phyloP scores from a whole-genome alignment of 495 filamentous ascomycete species.

The Oleoguttula mirabilis region DNA sequence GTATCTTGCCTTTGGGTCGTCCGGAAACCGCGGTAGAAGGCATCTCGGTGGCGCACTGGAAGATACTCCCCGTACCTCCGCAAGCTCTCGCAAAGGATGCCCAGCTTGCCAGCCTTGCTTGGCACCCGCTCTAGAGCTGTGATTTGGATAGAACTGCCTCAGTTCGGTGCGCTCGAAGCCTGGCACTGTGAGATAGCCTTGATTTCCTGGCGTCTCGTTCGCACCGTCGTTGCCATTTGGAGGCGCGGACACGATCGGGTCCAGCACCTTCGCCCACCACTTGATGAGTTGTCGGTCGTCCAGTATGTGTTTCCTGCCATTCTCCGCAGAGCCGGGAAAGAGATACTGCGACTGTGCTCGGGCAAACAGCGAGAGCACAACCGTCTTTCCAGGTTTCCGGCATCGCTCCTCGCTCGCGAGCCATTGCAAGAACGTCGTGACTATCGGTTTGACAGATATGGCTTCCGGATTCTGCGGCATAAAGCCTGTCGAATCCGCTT shows the following conservation, averaged over 20 bases:
- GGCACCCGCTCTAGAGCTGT: conserved; percentile 12
- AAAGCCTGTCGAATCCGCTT: conserved; percentile 92
- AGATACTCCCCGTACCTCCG: conserved; percentile 25
- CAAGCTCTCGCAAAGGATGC: conserved; percentile 56
- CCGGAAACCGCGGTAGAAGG: conserved; percentile 80
- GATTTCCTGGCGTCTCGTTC: conserved; percentile 12
- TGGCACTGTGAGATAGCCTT: conserved; percentile 76
- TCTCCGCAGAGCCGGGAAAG: conserved; percentile 82
- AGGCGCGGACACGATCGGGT: conserved; percentile 45
- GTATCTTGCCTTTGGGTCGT: conserved; percentile 92
- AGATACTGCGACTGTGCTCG: conserved; percentile 88
- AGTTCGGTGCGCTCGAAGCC: conserved; percentile 71
- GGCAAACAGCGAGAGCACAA: conserved; percentile 84
- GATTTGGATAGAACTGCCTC: conserved; percentile 46
- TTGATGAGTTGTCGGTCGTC: conserved; percentile 78
- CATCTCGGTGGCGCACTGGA: conserved; percentile 57
- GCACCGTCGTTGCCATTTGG: not conserved
- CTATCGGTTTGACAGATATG: conserved; percentile 63
- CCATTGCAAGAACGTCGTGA: conserved; percentile 61
- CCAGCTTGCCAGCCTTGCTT: conserved; percentile 26
- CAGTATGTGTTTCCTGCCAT: conserved; percentile 78
- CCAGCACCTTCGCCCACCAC: conserved; percentile 87
- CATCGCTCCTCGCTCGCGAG: conserved; percentile 51
- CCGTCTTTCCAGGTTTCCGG: conserved; percentile 49
- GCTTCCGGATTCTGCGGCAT: conserved; percentile 43